Evolutionary conservation across 2,329 filamentous ascomycete species (phyloP).

Genomic region (Emergomyces africanus): DNA sequence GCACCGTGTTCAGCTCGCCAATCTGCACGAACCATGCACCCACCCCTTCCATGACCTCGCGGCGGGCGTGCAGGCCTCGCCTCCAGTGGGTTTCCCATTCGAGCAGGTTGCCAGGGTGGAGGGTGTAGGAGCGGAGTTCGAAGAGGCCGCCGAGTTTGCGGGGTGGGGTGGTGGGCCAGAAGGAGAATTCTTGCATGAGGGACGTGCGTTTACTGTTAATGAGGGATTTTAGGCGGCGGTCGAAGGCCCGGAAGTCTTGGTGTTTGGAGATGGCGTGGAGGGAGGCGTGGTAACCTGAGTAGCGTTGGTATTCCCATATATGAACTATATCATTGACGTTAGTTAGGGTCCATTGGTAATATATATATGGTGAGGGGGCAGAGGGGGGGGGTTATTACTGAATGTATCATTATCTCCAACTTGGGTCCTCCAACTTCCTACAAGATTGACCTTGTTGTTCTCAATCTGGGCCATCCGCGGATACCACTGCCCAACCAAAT

Average conservation of each 20-base stretch:
- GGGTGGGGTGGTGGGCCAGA: conserved; percentile 93
- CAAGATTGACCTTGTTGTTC: conserved; percentile 88
- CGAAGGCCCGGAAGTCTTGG: conserved; percentile 72
- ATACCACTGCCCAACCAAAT: conserved; percentile 84
- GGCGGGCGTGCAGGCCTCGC: conserved; percentile 73
- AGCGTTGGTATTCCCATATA: conserved; percentile 99
- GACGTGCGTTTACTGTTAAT: conserved; percentile 77
- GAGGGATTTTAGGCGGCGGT: conserved; percentile 69
- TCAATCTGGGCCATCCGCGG: conserved; percentile 71
- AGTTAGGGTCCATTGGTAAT: conserved; percentile 15
- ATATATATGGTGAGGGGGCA: background rate
- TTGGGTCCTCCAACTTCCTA: conserved; percentile 96
- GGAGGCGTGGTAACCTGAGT: conserved; percentile 88
- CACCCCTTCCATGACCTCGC: conserved; percentile 97
- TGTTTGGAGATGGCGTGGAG: conserved; percentile 72
- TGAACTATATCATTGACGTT: conserved; percentile 55
- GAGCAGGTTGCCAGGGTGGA: conserved; percentile 87
- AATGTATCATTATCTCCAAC: conserved; percentile 97
- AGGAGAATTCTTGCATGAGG: conserved; percentile 98
- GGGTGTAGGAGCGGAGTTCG: conserved; percentile 89
- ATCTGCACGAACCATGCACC: conserved; percentile 99
- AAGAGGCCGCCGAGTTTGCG: conserved; percentile 85
- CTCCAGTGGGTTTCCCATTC: conserved; percentile 99
- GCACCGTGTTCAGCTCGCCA: conserved; percentile 91
- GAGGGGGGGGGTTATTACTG: conserved; percentile 40